Evolutionary conservation across 169 alveolate species (phyloP), one percentile per base, ranked within the genome.

Genomic region (Plasmodium billcollinsi): DNA sequence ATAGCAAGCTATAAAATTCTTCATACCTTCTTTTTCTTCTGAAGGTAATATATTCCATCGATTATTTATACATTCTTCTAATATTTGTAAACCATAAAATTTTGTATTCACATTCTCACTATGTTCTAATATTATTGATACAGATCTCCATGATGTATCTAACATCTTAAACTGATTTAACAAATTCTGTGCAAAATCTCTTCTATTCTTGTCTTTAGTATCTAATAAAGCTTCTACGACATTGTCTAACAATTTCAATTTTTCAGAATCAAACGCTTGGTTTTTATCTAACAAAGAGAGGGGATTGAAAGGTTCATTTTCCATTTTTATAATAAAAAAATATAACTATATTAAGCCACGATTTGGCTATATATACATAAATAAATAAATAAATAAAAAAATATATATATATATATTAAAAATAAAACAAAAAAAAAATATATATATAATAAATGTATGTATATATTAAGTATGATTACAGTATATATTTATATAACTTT

Each of bases 61-160:
- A 62, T 96, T 92, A 65, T 94, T 94, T 45, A 96, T 96, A 66
- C 97, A 96, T 52, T 90, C 95, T 88, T 96, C 97, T 78, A 96
- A 91, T 45, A 96, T 94, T 66, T 96, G 97, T 11, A 96, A 92
- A 3, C 97, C 98, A 93, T 93, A 96, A 88, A 96, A 96, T 88
- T 96, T 96, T 4, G 98, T 96, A 73, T 96, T 96, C 39, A 94
- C 94, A 91, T 95, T 94, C 67, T 63, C 88, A 15, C 98, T 96
- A 52, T 92, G 92, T 20, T 96, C 93, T 88, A 97, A 92, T 45
- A 97, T 96, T 67, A 95, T 92, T 11, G 97, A 98, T 5, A 97
- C 99, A 52, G 96, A 95, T 45, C 96, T 94, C 98, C 98, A 97
- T 33, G 98, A 89, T 75, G 96, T 97, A 3, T 98, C 97, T 58